phyloP scores from a whole-genome alignment of 306 rosid genomes.

The Oemleria cerasiformis region DNA sequence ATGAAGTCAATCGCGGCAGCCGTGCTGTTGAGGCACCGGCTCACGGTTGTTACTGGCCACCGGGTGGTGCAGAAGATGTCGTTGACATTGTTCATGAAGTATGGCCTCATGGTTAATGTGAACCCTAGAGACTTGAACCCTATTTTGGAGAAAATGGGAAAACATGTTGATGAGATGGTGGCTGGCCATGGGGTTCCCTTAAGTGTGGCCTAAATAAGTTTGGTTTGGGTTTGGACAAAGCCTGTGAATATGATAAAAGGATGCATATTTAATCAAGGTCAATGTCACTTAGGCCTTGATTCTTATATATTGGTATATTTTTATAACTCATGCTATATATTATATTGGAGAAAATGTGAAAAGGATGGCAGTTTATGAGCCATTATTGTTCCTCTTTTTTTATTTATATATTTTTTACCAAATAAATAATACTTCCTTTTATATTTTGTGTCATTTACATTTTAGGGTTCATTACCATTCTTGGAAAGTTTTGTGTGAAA shows the following conservation, averaged over 20 bases:
- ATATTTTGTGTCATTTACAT: not conserved
- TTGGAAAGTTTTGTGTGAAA: not conserved
- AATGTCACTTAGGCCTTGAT: not conserved
- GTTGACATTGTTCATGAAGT: conserved; percentile 85
- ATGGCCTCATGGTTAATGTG: conserved; percentile 69
- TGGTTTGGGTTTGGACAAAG: not conserved
- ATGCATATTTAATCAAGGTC: not conserved
- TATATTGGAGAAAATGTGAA: too few relatives aligned
- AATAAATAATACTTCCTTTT: not conserved
- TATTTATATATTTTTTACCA: too few relatives aligned
- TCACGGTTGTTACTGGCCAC: conserved; percentile 54
- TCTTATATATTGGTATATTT: not conserved
- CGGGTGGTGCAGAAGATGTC: conserved; percentile 94
- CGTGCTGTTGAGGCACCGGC: conserved; percentile 63
- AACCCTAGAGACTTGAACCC: conserved; percentile 56
- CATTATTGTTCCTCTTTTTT: not conserved
- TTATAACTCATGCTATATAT: not conserved
- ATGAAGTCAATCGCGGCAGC: conserved; percentile 91
- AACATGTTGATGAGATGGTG: conserved; percentile 19
- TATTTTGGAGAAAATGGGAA: conserved; percentile 38
- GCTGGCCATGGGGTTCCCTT: conserved; percentile 12
- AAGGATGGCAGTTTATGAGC: not conserved
- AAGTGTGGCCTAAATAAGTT: too few relatives aligned
- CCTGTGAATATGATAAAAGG: conserved; percentile 7
- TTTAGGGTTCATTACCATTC: not conserved